These are phyloP conservation scores for Tetracladium setigerum DNA, from an alignment of 495 filamentous ascomycete genomes.

Conservation along the genomic window DNA sequence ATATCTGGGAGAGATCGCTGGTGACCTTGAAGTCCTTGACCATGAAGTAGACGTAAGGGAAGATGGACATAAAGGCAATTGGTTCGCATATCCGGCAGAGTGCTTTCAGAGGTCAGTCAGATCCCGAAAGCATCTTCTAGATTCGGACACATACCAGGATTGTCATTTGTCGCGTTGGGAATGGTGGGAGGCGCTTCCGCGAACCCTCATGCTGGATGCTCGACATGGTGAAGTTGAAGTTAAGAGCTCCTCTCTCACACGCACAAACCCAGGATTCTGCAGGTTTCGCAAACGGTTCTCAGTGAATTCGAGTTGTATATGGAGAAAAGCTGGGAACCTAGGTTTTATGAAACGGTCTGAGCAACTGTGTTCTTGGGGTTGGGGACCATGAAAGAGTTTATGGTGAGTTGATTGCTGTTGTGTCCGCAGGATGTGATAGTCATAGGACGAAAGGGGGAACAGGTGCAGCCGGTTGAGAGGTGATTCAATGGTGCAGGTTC, in stretches of 20 bases:
- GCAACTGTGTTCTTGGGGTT: slow-evolving; percentile 4
- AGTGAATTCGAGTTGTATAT: no score
- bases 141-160: slow-evolving; percentile 49
- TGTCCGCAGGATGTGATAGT: background rate
- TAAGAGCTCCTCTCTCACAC: background rate
- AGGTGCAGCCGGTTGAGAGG: background rate
- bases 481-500: background rate
- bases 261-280: background rate
- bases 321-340: background rate
- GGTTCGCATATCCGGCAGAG: slow-evolving; percentile 95
- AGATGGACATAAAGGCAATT: slow-evolving; percentile 99
- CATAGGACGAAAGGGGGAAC: background rate
- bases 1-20: slow-evolving; percentile 67
- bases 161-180: slow-evolving; percentile 55
- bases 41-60: slow-evolving; percentile 99
- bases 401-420: background rate
- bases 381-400: slow-evolving; percentile 16
- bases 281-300: background rate
- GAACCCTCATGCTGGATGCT: slow-evolving; percentile 9
- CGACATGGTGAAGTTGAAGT: slow-evolving; percentile 10
- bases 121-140: background rate
- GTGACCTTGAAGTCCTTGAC: slow-evolving; percentile 77
- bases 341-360: background rate
- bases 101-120: slow-evolving; percentile 40
- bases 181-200: slow-evolving; percentile 27